Evolutionary conservation across 345 rosid genomes (phyloP), one percentile per base, ranked within the genome.

Genomic region (Linum trigynum): DNA sequence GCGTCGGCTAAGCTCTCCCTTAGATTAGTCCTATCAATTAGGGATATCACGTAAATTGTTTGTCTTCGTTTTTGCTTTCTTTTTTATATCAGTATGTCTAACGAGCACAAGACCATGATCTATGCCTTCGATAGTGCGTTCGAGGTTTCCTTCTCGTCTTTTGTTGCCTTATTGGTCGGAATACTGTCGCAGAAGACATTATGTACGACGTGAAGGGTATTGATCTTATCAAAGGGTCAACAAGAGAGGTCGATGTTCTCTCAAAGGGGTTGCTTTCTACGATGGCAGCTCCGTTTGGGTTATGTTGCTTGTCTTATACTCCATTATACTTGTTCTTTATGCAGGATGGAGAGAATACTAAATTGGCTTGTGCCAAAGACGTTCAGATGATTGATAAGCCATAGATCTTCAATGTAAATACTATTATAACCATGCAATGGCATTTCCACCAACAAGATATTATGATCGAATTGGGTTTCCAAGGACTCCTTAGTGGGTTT

Each of bases 161-260:
- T 94, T 37, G 97, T 97, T n/a, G 96, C 99, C 5, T 97, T 96
- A 0, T 72, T 94, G 84, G 99, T 94, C 5, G 99, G 99, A 42
- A 86, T 94, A 66, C 85, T 90, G 64, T 86, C 99, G 1, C 97
- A 94, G 80, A 82, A 75, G 70, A 76, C 85, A 67, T 90, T 77
- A 37, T 97, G 99, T 94, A 90, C 65, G 90, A 90, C 64, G 69
- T 95, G 0, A 86, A 84, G 74, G 77, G 90, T 5, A 77, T 92
- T 3, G 86, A 87, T 71, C 86, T 87, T 2, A 56, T 79, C 40
- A 80, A 74, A 39, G 96, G 99, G 16, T 88, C 96, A 4, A 66
- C 77, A 0, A 78, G 69, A 8, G 88, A 85, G 73, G 99, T 97
- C 39, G 58, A 74, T 3, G 99, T 97, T 0, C 69, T 94, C 66